Percentiles rank a stretch among this genome's conserved stretches.
Evolutionary conservation across 2,329 filamentous ascomycete species (phyloP).

Genomic region (Venturia asperata): DNA sequence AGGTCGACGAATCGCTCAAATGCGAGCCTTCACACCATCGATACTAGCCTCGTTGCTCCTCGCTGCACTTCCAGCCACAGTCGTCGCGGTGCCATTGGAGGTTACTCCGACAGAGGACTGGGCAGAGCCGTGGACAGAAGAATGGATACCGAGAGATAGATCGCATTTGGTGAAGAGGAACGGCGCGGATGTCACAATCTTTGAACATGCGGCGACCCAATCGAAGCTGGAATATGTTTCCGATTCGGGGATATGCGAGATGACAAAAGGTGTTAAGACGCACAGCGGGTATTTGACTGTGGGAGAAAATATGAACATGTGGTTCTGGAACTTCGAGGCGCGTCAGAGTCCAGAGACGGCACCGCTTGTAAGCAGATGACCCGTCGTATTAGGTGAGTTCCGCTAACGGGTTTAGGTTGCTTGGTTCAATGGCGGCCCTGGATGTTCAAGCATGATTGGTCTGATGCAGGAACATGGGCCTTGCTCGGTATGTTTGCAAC

Average conservation of each 20-base stretch:
- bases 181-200: slow-evolving; percentile 40
- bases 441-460: slow-evolving; percentile 38
- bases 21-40: background rate
- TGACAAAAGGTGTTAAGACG: slow-evolving; percentile 44
- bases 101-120: background rate
- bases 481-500: background rate
- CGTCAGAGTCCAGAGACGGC: slow-evolving; percentile 39
- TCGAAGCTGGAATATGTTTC: slow-evolving; percentile 42
- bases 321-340: slow-evolving; percentile 44
- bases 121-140: background rate
- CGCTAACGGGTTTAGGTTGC: slow-evolving; percentile 23
- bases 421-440: slow-evolving; percentile 44
- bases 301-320: slow-evolving; percentile 36
- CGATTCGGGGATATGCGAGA: slow-evolving; percentile 48
- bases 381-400: background rate
- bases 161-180: slow-evolving; percentile 22
- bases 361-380: slow-evolving; percentile 29
- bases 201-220: slow-evolving; percentile 43
- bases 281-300: slow-evolving; percentile 47
- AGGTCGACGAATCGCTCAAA: background rate
- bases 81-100: slow-evolving; percentile 4
- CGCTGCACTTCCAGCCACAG: background rate
- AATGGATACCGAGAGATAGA: slow-evolving; percentile 7
- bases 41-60: background rate
- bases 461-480: slow-evolving; percentile 37